A percentile compares a stretch with the other conserved stretches of the same genome.
Conservation (phyloP, 164 flowering plant genomes). For the Platanus orientalis region DNA sequence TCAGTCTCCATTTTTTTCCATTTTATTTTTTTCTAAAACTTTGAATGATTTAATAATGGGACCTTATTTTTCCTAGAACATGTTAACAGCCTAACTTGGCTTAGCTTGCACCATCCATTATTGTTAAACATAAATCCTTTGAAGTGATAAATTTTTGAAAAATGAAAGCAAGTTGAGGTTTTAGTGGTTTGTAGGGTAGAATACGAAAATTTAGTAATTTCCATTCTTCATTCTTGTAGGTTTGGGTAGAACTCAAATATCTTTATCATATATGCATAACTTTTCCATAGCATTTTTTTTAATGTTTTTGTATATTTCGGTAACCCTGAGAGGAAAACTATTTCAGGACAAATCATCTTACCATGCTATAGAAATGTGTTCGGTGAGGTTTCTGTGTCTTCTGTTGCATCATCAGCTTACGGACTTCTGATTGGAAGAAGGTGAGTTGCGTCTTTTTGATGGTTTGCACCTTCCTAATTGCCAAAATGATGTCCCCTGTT, state of each 20-base stretch:
- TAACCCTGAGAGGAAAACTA: slow-evolving; percentile 3
- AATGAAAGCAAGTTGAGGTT: no score
- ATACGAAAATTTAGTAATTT: not conserved
- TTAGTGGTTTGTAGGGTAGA: not conserved
- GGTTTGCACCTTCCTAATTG: not conserved
- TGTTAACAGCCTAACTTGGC: not conserved
- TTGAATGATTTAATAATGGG: not conserved
- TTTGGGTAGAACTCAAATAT: not conserved
- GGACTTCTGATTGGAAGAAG: slow-evolving; percentile 75
- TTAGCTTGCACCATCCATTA: not conserved
- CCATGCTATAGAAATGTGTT: slow-evolving; percentile 57
- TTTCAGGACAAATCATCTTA: slow-evolving; percentile 61
- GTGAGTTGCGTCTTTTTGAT: slow-evolving; percentile 25
- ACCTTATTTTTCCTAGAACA: not conserved
- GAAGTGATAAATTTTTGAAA: no score
- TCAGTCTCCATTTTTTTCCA: no score
- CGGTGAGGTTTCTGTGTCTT: slow-evolving; percentile 42
- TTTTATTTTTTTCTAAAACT: no score
- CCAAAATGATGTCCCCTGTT: not conserved
- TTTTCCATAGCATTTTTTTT: not conserved
- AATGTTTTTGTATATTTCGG: not conserved
- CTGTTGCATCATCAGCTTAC: slow-evolving; percentile 36
- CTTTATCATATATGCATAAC: not conserved
- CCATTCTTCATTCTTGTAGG: not conserved
- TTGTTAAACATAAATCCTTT: no score